Evolutionary conservation across 2,329 filamentous ascomycete genomes (phyloP).

Genomic region (Teratosphaeriaceae sp.): DNA sequence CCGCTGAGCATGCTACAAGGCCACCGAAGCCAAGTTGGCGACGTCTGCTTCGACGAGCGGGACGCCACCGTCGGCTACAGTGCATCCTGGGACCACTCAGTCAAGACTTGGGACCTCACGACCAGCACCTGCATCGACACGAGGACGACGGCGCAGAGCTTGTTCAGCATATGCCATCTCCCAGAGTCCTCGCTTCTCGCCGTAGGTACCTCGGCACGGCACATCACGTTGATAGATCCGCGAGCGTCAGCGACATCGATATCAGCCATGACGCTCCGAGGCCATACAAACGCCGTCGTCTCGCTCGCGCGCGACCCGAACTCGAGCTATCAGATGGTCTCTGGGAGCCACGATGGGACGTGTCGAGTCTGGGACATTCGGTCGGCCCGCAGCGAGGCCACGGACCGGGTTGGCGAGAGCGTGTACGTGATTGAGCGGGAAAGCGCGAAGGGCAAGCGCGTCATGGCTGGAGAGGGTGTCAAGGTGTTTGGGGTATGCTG

Average conservation of each 20-base stretch:
- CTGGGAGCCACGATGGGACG: constrained; percentile 85
- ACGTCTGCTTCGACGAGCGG: constrained; percentile 74
- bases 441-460: constrained; percentile 54
- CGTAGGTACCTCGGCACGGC: constrained; percentile 75
- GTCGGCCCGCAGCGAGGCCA: constrained; percentile 48
- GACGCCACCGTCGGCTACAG: constrained; percentile 90
- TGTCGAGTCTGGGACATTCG: constrained; percentile 92
- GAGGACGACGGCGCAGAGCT: constrained; percentile 72
- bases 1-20: constrained; percentile 66
- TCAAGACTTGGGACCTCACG: constrained; percentile 85
- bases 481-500: constrained; percentile 89
- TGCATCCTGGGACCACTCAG: constrained; percentile 80
- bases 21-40: constrained; percentile 69
- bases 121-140: constrained; percentile 74
- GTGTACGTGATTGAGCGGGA: constrained; percentile 73
- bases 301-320: constrained; percentile 54
- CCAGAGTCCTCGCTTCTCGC: constrained; percentile 57
- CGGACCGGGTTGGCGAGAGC: constrained; percentile 56
- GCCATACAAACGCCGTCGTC: constrained; percentile 70
- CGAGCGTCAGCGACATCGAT: constrained; percentile 69
- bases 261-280: constrained; percentile 82
- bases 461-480: constrained; percentile 68
- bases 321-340: constrained; percentile 70
- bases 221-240: constrained; percentile 91
- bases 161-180: constrained; percentile 72